Base-by-base conservation (phyloP, 2,329 filamentous ascomycete genomes). In the Teratosphaeria gauchensis region DNA sequence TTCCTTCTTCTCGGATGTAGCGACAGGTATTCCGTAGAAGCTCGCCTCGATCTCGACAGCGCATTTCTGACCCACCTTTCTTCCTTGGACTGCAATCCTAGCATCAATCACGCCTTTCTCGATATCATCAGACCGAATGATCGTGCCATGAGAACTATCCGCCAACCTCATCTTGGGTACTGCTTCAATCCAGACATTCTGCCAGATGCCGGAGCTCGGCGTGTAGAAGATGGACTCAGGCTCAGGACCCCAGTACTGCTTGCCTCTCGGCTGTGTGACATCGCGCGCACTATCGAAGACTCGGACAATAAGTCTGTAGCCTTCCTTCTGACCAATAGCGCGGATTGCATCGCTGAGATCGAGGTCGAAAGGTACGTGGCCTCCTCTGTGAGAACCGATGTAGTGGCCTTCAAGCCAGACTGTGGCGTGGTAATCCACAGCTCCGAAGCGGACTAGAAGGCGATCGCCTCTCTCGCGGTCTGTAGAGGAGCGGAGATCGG, bases 171-270 rank as follows among this genome's bases (percentile, higher is more conserved):
- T 74, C 0, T 70, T 58, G 1, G 83, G 82, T 1, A 84, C 81
- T 48, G 77, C 76, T 63, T 85, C 83, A 1, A 90, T 73, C 86
- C 86, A 90, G 0, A 89, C 86, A 19, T 79, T 80, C 68, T 89
- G 86, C 87, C 87, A 90, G 62, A 90, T 89, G 4, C 87, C 87
- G 35, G 84, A 86, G 68, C 86, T 89, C 0, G 87, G 83, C 0
- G 83, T 84, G 69, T 89, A 89, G 70, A 87, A 89, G 60, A 89
- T 89, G 64, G 78, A 81, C 68, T 85, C 82, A 0, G 83, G 81
- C 68, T 83, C 76, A 8, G 68, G 64, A 19, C 61, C 67, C 83
- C 83, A 85, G 66, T 84, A 85, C 70, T 88, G 85, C 69, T 88
- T 88, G 0, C 85, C 85, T 33, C 85, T 77, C 1, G 83, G 85